Evolutionary conservation across 2,329 filamentous ascomycete genomes (phyloP).

Genomic region (Alternaria hordeiaustralica): DNA sequence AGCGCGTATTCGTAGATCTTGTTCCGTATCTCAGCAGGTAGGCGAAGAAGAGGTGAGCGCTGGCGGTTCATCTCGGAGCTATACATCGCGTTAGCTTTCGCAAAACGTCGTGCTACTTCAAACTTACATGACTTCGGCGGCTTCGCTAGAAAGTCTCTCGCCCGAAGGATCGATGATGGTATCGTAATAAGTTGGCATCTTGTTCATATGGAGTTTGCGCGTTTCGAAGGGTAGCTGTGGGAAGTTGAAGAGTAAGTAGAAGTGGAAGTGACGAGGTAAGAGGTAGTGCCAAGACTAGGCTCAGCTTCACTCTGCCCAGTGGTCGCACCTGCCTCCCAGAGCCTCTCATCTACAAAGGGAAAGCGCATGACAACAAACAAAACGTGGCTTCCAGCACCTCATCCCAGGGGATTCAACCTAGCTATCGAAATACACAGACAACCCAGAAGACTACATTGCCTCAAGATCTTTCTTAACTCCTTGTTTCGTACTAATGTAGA

Average conservation of each 20-base stretch:
- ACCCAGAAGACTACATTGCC: neutral
- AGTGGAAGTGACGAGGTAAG: neutral
- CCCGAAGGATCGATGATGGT: neutral
- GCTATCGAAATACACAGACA: neutral
- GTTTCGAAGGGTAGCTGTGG: neutral
- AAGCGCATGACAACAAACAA: neutral
- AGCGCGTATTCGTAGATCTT: neutral
- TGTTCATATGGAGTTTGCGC: neutral
- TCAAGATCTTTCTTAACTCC: neutral
- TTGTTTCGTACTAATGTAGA: neutral
- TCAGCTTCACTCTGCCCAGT: neutral
- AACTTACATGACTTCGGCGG: neutral
- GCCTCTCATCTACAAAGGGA: neutral
- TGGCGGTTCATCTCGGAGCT: neutral
- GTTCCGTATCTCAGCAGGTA: neutral
- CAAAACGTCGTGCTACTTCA: fast-evolving
- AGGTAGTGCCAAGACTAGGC: neutral
- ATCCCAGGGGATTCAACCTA: fast-evolving
- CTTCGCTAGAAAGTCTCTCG: neutral
- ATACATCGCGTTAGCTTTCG: neutral
- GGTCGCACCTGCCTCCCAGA: neutral
- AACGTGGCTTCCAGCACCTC: neutral
- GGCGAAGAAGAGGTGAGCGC: neutral
- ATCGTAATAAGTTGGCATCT: neutral
- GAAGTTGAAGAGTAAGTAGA: neutral